A percentile compares a stretch with the other conserved stretches of the same genome.
These are phyloP conservation scores for Mycothermus thermophilus DNA, from an alignment of 495 filamentous ascomycete species.

Conservation along the genomic window DNA sequence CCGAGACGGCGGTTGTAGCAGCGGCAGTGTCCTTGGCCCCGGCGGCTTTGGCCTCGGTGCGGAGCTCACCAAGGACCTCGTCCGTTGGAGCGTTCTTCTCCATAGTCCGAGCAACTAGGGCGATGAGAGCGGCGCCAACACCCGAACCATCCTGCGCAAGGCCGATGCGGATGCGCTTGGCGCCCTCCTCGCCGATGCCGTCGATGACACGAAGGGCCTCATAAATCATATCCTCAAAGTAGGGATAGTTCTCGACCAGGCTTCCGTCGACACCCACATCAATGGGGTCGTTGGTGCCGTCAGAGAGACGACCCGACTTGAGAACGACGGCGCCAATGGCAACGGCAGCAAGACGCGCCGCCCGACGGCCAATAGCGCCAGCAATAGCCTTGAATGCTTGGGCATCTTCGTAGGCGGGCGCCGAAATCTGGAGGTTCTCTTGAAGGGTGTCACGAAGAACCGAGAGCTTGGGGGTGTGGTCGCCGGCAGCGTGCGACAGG, in stretches of 20 bases:
- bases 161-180: slow-evolving; percentile 72
- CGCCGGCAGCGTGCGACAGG: slow-evolving; percentile 66
- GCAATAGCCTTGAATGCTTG: slow-evolving; percentile 67
- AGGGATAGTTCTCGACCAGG: slow-evolving; percentile 84
- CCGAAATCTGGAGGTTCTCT: slow-evolving; percentile 55
- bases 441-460: slow-evolving; percentile 63
- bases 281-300: slow-evolving; percentile 44
- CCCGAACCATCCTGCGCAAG: slow-evolving; percentile 90
- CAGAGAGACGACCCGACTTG: slow-evolving; percentile 51
- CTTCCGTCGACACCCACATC: slow-evolving; percentile 87
- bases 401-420: slow-evolving; percentile 61
- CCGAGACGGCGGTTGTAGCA: too few relatives aligned
- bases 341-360: slow-evolving; percentile 77
- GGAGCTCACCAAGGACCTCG: slow-evolving; percentile 13
- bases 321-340: slow-evolving; percentile 73
- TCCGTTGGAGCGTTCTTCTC: too few relatives aligned
- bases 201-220: slow-evolving; percentile 58
- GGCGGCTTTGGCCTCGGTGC: slow-evolving; percentile 8
- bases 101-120: slow-evolving; percentile 50
- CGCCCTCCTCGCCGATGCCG: slow-evolving; percentile 56
- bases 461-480: slow-evolving; percentile 47
- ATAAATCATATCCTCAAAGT: slow-evolving; percentile 62
- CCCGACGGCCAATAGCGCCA: slow-evolving; percentile 72
- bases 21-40: too few relatives aligned
- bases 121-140: slow-evolving; percentile 84